Percentiles rank a stretch among this genome's conserved stretches.
Evolutionary conservation across 2,329 filamentous ascomycete species (phyloP).

Genomic region (Trichophyton simii): DNA sequence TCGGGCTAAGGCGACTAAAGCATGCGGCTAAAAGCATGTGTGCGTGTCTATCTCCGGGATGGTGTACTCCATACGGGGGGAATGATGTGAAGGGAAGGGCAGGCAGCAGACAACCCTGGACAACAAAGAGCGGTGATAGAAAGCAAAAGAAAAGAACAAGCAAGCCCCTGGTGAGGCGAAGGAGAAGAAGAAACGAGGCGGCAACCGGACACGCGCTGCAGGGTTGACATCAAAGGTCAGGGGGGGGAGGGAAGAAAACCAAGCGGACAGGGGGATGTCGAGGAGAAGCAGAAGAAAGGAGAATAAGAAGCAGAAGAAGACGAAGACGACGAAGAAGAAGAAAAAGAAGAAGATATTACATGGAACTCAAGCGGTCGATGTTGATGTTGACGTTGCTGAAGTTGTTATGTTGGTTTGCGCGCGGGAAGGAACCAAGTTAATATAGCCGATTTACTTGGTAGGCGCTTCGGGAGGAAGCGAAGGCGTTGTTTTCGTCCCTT

Average conservation of each 20-base stretch:
- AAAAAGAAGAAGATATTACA: not conserved
- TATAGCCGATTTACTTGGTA: not conserved
- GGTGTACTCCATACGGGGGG: not conserved
- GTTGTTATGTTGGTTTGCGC: not conserved
- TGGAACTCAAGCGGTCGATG: not conserved
- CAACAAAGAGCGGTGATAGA: constrained; percentile 3
- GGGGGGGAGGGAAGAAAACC: no score
- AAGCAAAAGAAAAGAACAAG: not conserved
- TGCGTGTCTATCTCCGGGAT: not conserved
- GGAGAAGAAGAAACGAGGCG: not conserved
- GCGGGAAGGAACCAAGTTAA: constrained; percentile 3
- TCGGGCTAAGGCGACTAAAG: constrained; percentile 1
- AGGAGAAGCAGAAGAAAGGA: not conserved
- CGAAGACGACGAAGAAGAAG: not conserved
- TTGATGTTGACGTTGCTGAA: not conserved
- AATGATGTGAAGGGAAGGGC: not conserved
- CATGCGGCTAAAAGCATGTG: constrained; percentile 3
- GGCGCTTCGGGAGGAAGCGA: not conserved
- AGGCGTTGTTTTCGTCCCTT: not conserved
- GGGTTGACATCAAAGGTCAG: not conserved
- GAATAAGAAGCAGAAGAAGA: not conserved
- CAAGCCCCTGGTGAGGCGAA: not conserved
- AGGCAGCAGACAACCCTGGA: not conserved
- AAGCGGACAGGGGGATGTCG: no score
- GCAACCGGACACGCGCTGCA: not conserved